Evolutionary conservation across 148 eudicot species (phyloP).

Genomic region (Arbutus unedo): DNA sequence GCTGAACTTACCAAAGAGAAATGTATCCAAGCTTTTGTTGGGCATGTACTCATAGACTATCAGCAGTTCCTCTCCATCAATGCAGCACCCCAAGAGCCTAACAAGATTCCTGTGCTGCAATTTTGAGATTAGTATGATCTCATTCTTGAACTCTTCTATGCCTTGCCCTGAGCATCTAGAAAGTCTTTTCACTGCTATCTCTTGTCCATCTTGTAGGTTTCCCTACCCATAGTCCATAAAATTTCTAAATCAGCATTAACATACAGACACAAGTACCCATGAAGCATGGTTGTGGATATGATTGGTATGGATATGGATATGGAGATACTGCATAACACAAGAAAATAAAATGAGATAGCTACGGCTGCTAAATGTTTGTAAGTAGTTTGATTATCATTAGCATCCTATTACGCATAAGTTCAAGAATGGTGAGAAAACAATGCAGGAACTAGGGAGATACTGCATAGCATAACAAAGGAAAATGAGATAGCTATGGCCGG

Average conservation of each 20-base stretch:
- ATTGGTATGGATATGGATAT: neutral
- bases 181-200: slow-evolving; percentile 48
- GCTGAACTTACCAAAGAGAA: slow-evolving; percentile 28
- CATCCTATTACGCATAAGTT: no score
- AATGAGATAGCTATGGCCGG: no score
- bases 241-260: neutral
- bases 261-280: neutral
- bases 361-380: no score
- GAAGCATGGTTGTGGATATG: neutral
- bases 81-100: slow-evolving; percentile 41
- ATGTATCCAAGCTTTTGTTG: slow-evolving; percentile 42
- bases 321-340: neutral
- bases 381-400: no score
- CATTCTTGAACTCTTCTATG: slow-evolving; percentile 39
- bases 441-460: neutral
- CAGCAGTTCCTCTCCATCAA: slow-evolving; percentile 37
- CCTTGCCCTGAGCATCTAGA: slow-evolving; percentile 45
- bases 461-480: neutral
- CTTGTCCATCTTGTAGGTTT: slow-evolving; percentile 28
- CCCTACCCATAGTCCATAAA: slow-evolving; percentile 28
- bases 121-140: slow-evolving; percentile 35
- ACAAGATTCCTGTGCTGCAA: slow-evolving; percentile 53
- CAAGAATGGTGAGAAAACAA: no score
- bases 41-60: slow-evolving; percentile 45
- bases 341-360: no score